Evolutionary conservation across 345 rosid genomes (phyloP).

Genomic region (Brassica nigra): DNA sequence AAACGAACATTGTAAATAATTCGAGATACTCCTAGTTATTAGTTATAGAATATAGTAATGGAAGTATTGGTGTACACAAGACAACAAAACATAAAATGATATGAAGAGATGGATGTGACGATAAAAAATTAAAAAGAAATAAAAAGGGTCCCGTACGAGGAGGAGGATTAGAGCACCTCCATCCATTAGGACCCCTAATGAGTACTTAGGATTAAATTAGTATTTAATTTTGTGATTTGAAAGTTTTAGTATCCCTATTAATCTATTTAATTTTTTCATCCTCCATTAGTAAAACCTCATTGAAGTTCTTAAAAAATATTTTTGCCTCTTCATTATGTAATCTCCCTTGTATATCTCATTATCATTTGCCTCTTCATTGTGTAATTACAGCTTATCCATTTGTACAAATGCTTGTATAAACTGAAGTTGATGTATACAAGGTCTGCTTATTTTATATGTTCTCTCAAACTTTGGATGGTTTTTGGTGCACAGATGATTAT

Average conservation of each 20-base stretch:
- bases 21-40: background rate
- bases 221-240: too few species aligned
- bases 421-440: too few species aligned
- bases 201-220: too few species aligned
- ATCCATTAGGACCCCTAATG: too few species aligned
- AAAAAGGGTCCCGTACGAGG: conserved; percentile 41
- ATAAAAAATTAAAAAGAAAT: conserved; percentile 14
- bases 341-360: conserved; percentile 12
- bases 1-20: background rate
- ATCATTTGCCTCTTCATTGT: background rate
- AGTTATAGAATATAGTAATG: background rate
- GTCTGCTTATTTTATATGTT: background rate
- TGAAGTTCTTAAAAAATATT: too few species aligned
- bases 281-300: too few species aligned
- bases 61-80: background rate
- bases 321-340: background rate
- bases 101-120: conserved; percentile 43
- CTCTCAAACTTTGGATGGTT: conserved; percentile 1
- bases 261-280: too few species aligned
- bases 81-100: conserved; percentile 20
- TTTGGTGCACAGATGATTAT: background rate
- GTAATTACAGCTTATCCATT: too few species aligned
- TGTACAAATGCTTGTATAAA: too few species aligned
- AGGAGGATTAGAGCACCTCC: conserved; percentile 12
- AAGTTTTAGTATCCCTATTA: too few species aligned